phyloP scores from a whole-genome alignment of 2,329 filamentous ascomycete species.

The Ceratocystis cacaofunesta region DNA sequence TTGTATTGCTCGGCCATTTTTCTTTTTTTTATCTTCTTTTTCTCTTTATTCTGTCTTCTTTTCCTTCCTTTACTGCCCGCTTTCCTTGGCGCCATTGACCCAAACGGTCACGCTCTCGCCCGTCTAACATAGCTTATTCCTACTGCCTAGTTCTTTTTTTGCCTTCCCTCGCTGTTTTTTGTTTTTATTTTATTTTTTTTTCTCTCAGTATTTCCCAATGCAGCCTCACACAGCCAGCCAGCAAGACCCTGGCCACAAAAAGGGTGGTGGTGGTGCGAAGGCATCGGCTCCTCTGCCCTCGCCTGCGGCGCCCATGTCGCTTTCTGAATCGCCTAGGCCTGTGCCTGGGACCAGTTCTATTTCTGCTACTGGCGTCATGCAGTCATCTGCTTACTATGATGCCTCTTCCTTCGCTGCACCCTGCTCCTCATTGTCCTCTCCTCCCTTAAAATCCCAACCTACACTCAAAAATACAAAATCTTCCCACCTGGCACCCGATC shows the following conservation, averaged over 20 bases:
- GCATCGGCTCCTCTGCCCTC: conserved; percentile 1
- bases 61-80: not conserved
- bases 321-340: not conserved
- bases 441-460: not conserved
- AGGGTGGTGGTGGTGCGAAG: not conserved
- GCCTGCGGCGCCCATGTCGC: not conserved
- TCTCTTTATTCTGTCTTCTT: not conserved
- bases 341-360: conserved; percentile 10
- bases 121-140: not conserved
- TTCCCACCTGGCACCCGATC: not conserved
- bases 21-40: not conserved
- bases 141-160: not conserved
- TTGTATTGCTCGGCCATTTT: not conserved
- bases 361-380: conserved; percentile 12
- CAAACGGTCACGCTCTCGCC: not conserved
- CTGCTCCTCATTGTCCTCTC: conserved; percentile 1
- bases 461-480: not conserved
- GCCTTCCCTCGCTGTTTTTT: not conserved
- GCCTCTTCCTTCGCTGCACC: conserved; percentile 5
- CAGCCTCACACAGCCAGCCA: conserved; percentile 9
- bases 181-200: not conserved
- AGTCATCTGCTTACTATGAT: not conserved
- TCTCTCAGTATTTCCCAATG: conserved; percentile 3
- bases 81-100: not conserved
- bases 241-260: conserved; percentile 8